Base-by-base conservation (phyloP, 176 grass and related monocot genomes). In the Canna indica region DNA sequence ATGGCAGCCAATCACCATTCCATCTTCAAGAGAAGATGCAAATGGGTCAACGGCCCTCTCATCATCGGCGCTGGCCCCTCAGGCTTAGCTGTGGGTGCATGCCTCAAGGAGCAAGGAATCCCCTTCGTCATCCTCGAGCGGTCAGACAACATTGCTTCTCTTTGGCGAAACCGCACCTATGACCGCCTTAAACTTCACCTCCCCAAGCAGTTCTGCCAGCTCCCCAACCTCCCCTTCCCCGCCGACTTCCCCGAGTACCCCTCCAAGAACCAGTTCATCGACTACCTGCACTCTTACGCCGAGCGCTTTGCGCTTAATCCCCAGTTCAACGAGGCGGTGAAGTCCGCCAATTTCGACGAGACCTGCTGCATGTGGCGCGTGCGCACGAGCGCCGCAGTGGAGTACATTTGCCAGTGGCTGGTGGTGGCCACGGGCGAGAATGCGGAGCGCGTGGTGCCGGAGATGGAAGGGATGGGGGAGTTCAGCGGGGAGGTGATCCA, bases 321-420 rank as follows among this genome's bases (percentile, higher is more conserved):
- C 16, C 83, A 63, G 64, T 85, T 81, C 71, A 60, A 72, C 27
- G 78, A 67, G 50, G 50, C 48, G 3, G 83, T 81, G 7, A 36
- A 38, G 47, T 73, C 61, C 12, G 83, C 83, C 31, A 70, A 57
- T 22, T 80, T 67, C 53, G 83, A 85, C 35, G 59, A 69, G 11
- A 76, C 57, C 10, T 73, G 50, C 24, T 77, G 77, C 3, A 75
- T 84, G 71, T 85, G 83, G 83, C 78, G 83, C 61, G 83, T 85
- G 14, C 46, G 48, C 15, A 68, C 77, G 10, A 10, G 48, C 59
- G 59, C 27, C 15, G 59, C 80, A 44, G 68, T 76, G 7, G 73
- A 85, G 78, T 85, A 81, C 70, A 80, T 81, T 11, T 85, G 83
- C 75, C 83, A 77, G 68, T 85, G 83, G 83, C 75, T 85, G 60